These are phyloP conservation scores for Actinomortierella wolfii DNA, from an alignment of 371 early-diverging fungal genomes.

Conservation along the genomic window DNA sequence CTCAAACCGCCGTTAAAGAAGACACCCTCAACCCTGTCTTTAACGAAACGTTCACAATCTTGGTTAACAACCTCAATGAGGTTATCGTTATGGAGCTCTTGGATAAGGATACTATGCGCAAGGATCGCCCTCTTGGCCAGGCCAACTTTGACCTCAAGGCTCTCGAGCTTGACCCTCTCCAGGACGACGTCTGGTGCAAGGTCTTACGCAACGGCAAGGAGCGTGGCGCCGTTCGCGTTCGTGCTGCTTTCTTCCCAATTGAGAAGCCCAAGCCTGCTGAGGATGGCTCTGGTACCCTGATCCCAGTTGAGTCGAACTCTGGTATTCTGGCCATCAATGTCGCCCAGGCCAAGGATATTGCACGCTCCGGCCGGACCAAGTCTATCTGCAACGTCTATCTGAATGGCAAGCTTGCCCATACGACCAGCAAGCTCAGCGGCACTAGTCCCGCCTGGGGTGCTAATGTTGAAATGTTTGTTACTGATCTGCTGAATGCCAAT, in stretches of 20 bases:
- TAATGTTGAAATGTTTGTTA: conserved; percentile 32
- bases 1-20: conserved; percentile 59
- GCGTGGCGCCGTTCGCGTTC: conserved; percentile 40
- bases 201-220: conserved; percentile 45
- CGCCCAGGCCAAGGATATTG: conserved; percentile 46
- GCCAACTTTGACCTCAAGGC: conserved; percentile 55
- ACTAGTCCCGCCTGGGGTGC: conserved; percentile 37
- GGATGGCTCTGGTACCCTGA: conserved; percentile 18
- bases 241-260: conserved; percentile 42
- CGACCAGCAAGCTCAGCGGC: conserved; percentile 29
- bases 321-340: conserved; percentile 43
- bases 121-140: conserved; percentile 72
- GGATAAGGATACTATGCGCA: conserved; percentile 67
- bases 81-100: conserved; percentile 71
- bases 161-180: conserved; percentile 55
- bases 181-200: conserved; percentile 49
- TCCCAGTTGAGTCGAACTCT: conserved; percentile 39
- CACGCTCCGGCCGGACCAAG: conserved; percentile 31
- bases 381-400: conserved; percentile 22
- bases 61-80: conserved; percentile 67
- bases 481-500: conserved; percentile 29
- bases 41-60: conserved; percentile 80
- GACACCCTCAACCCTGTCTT: conserved; percentile 82
- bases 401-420: conserved; percentile 19
- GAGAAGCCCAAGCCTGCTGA: conserved; percentile 24